Percentiles rank a stretch among this genome's conserved stretches.
phyloP scores from a whole-genome alignment of 495 filamentous ascomycete genomes.

The Choiromyces venosus region DNA sequence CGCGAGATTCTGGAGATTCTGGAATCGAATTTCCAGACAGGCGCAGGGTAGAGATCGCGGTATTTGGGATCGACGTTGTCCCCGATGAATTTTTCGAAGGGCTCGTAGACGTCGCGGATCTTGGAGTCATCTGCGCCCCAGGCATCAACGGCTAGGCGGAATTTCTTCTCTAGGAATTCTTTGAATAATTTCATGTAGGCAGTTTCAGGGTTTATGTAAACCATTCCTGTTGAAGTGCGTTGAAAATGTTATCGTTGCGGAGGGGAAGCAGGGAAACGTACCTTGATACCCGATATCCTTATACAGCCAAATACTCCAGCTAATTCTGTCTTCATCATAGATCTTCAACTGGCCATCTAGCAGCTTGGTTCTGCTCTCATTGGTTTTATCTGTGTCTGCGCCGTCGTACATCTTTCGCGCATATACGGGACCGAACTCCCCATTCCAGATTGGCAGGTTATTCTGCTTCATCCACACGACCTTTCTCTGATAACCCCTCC shows the following conservation, averaged over 20 bases:
- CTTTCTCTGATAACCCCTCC: constrained; percentile 52
- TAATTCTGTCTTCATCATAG: constrained; percentile 53
- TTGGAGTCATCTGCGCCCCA: constrained; percentile 50
- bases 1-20: constrained; percentile 52
- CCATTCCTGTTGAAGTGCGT: constrained; percentile 46
- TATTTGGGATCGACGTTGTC: constrained; percentile 37
- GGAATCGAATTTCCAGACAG: constrained; percentile 53
- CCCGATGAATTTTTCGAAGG: constrained; percentile 34
- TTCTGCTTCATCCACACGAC: constrained; percentile 54
- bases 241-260: background rate
- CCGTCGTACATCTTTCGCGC: constrained; percentile 43
- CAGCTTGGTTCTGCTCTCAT: constrained; percentile 51
- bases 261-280: background rate
- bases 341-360: constrained; percentile 55
- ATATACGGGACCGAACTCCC: constrained; percentile 63
- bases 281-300: constrained; percentile 61
- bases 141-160: constrained; percentile 50
- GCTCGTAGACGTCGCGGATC: constrained; percentile 40
- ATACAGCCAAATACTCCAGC: constrained; percentile 62
- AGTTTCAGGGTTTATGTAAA: constrained; percentile 49
- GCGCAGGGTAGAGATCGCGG: constrained; percentile 50
- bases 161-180: constrained; percentile 56
- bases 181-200: constrained; percentile 51
- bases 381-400: constrained; percentile 47
- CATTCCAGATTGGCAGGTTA: constrained; percentile 58